Percentiles rank a stretch among this genome's conserved stretches.
Conservation (phyloP, 179 eudicot species). For the Silene coronaria region DNA sequence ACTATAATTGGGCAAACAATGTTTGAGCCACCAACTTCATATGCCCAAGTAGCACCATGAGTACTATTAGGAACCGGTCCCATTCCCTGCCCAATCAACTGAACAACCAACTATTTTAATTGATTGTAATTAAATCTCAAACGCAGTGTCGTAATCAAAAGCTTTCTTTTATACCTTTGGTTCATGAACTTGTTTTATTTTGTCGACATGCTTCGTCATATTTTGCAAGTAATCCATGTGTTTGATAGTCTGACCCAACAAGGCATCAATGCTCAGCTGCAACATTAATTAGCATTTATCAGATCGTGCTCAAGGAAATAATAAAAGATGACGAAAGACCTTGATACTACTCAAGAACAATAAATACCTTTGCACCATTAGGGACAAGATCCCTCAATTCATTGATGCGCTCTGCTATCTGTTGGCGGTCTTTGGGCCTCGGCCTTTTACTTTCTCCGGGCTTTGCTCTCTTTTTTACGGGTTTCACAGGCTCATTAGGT, state of each 20-base stretch:
- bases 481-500: conserved; percentile 38
- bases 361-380: conserved; percentile 65
- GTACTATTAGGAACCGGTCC: conserved; percentile 17
- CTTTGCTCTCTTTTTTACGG: conserved; percentile 56
- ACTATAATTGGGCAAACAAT: conserved; percentile 53
- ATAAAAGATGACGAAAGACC: not conserved
- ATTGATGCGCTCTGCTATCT: conserved; percentile 65
- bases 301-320: not conserved
- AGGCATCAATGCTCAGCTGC: conserved; percentile 83
- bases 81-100: conserved; percentile 28
- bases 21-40: conserved; percentile 49
- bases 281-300: conserved; percentile 5
- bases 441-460: conserved; percentile 61
- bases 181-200: conserved; percentile 42
- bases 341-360: not conserved
- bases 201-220: conserved; percentile 54
- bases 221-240: conserved; percentile 84
- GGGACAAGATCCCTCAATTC: conserved; percentile 81
- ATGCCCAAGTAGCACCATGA: conserved; percentile 60
- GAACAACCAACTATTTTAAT: conserved; percentile 6
- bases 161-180: conserved; percentile 43
- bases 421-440: conserved; percentile 80
- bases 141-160: not conserved
- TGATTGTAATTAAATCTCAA: not conserved
- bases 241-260: conserved; percentile 68